phyloP scores from a whole-genome alignment of 1,139 yeast species.

The Taphrina deformans region DNA sequence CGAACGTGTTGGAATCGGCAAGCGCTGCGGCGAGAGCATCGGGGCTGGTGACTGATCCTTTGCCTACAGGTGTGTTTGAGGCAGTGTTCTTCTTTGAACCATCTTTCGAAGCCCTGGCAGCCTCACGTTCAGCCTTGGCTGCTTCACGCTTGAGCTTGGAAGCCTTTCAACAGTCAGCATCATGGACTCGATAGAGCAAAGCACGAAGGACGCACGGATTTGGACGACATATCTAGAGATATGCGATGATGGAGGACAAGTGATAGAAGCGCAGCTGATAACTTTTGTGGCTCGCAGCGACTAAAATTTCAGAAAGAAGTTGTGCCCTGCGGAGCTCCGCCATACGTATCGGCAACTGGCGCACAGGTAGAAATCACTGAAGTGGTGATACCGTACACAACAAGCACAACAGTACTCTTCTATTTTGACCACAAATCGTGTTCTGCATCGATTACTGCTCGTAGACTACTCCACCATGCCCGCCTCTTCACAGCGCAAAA shows the following conservation, averaged over 20 bases:
- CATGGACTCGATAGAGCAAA: too few species aligned
- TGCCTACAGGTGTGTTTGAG: constrained; percentile 32
- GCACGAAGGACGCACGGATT: constrained; percentile 5
- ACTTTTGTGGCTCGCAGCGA: constrained; percentile 12
- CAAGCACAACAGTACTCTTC: not conserved
- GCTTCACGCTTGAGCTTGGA: constrained; percentile 37
- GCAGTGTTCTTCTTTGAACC: constrained; percentile 24
- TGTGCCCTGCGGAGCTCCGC: not conserved
- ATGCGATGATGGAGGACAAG: not conserved
- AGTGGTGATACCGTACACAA: constrained; percentile 1
- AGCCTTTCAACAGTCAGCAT: constrained; percentile 20
- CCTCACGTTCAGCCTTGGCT: constrained; percentile 21
- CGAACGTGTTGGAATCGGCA: constrained; percentile 45
- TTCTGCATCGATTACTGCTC: too few species aligned
- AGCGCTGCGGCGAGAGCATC: constrained; percentile 31
- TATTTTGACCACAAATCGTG: not conserved
- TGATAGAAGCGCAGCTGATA: constrained; percentile 1
- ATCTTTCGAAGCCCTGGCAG: constrained; percentile 22
- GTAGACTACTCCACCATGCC: constrained; percentile 7
- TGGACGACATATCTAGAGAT: constrained; percentile 11
- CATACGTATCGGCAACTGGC: not conserved
- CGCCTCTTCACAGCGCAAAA: constrained; percentile 19
- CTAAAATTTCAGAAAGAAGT: constrained; percentile 4
- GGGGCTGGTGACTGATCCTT: constrained; percentile 22
- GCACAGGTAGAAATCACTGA: not conserved